Percentiles rank a stretch among this genome's conserved stretches.
Evolutionary conservation across 2,329 filamentous ascomycete genomes (phyloP).

Genomic region (Trematosphaeria pertusa): DNA sequence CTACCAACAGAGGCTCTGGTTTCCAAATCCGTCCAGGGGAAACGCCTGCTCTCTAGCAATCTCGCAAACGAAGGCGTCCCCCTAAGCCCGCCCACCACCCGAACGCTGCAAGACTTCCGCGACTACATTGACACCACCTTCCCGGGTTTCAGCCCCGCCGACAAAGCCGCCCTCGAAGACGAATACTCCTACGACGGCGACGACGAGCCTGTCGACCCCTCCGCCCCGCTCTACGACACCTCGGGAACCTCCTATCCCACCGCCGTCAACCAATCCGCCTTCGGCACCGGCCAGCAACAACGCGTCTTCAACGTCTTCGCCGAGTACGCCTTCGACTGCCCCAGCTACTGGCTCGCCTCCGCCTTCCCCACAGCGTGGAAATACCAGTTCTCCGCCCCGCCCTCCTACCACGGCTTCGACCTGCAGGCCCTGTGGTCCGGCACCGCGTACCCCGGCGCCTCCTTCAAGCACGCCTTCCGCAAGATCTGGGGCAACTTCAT

Average conservation of each 20-base stretch:
- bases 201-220: conserved; percentile 25
- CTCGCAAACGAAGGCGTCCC: conserved; percentile 52
- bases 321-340: conserved; percentile 54
- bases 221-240: conserved; percentile 34
- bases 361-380: conserved; percentile 44
- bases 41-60: conserved; percentile 39
- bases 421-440: conserved; percentile 40
- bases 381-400: conserved; percentile 39
- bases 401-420: conserved; percentile 43
- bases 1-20: conserved; percentile 39
- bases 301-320: conserved; percentile 53
- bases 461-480: conserved; percentile 42
- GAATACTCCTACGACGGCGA: conserved; percentile 40
- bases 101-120: conserved; percentile 37
- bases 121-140: conserved; percentile 38
- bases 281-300: conserved; percentile 42
- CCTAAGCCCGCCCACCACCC: conserved; percentile 37
- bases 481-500: conserved; percentile 45
- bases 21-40: conserved; percentile 31
- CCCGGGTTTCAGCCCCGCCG: conserved; percentile 43
- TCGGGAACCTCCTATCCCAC: conserved; percentile 27
- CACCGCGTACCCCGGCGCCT: conserved; percentile 27
- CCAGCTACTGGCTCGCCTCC: conserved; percentile 49
- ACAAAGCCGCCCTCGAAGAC: conserved; percentile 33
- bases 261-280: conserved; percentile 38